Conservation (phyloP, 2,329 filamentous ascomycete genomes). For the Albophoma yamanashiensis region DNA sequence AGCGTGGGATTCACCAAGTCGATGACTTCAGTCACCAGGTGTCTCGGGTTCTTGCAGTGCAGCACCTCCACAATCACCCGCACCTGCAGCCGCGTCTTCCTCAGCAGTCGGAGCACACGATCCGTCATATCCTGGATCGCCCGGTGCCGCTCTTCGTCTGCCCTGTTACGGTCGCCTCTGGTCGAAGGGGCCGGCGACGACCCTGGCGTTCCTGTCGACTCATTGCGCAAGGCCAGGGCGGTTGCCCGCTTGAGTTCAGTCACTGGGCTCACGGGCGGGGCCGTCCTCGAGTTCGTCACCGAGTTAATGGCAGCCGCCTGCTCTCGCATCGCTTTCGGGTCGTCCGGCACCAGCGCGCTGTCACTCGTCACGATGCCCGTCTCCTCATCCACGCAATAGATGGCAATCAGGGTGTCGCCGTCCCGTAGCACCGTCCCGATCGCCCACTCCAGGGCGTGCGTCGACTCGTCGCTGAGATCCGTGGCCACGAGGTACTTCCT, state of each 20-base stretch:
- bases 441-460: constrained; percentile 93
- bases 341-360: constrained; percentile 54
- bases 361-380: constrained; percentile 41
- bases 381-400: constrained; percentile 92
- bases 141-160: constrained; percentile 69
- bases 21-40: constrained; percentile 95
- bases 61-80: constrained; percentile 91
- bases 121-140: constrained; percentile 80
- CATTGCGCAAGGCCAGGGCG: constrained; percentile 14
- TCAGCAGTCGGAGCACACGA: constrained; percentile 70
- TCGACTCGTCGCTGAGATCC: constrained; percentile 86
- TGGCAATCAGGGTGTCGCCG: constrained; percentile 84
- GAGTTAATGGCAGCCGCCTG: constrained; percentile 62
- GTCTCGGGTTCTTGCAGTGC: constrained; percentile 95
- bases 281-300: constrained; percentile 35
- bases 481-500: constrained; percentile 94
- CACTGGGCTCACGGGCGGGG: constrained; percentile 20
- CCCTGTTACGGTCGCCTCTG: constrained; percentile 40
- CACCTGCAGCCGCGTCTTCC: constrained; percentile 88
- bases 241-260: constrained; percentile 21
- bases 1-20: constrained; percentile 85
- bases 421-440: constrained; percentile 91
- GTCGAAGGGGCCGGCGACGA: constrained; percentile 37
- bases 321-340: constrained; percentile 64
- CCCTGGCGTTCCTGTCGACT: constrained; percentile 23